Percentiles rank a stretch among this genome's conserved stretches.
Conservation (phyloP, 208 protist genomes). For the Trypanosoma conorhini region DNA sequence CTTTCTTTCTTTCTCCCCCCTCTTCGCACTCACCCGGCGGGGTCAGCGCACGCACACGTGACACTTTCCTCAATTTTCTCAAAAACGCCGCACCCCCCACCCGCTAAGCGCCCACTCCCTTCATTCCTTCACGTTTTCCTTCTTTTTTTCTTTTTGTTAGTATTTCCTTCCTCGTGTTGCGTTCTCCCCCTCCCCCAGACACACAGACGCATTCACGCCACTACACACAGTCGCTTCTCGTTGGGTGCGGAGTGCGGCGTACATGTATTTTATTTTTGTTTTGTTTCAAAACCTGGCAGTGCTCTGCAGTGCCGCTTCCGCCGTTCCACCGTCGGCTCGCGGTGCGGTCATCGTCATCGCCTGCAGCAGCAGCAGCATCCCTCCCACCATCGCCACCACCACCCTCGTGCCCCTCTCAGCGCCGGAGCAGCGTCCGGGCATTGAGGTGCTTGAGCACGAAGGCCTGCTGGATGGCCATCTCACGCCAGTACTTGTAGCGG, state of each 20-base stretch:
- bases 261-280: slow-evolving; percentile 7
- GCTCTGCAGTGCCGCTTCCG: not conserved
- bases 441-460: slow-evolving; percentile 90
- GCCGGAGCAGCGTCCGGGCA: slow-evolving; percentile 45
- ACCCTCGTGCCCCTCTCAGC: slow-evolving; percentile 23
- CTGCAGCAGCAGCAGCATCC: not conserved
- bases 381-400: not conserved
- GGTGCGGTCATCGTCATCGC: not conserved
- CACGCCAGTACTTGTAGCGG: slow-evolving; percentile 88
- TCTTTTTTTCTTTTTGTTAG: slow-evolving; percentile 1
- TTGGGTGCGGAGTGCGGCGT: too few relatives aligned
- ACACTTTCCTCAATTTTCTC: too few relatives aligned
- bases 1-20: too few relatives aligned
- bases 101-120: not conserved
- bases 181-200: not conserved
- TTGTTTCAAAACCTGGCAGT: not conserved
- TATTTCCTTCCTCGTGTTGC: not conserved
- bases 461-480: slow-evolving; percentile 88
- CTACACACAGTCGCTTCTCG: too few relatives aligned
- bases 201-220: not conserved
- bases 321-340: not conserved
- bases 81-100: too few relatives aligned
- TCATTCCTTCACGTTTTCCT: not conserved
- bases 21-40: too few relatives aligned
- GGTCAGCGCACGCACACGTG: too few relatives aligned